phyloP scores from a whole-genome alignment of 73 alveolate species.

The Uronychia setigera region DNA sequence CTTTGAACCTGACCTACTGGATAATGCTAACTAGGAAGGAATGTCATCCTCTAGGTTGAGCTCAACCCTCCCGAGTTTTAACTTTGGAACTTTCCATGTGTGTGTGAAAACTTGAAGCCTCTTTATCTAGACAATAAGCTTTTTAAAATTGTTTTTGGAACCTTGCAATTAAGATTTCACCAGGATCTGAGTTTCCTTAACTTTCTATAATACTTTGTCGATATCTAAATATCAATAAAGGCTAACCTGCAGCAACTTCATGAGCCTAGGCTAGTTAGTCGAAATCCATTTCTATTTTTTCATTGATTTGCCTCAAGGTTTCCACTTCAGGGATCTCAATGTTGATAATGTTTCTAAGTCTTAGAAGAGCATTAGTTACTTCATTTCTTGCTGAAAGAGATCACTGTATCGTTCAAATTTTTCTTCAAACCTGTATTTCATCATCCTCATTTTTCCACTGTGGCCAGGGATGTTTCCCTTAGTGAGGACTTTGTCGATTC shows the following conservation, averaged over 20 bases:
- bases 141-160: background rate
- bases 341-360: background rate
- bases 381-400: background rate
- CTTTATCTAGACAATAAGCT: background rate
- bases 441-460: background rate
- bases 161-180: background rate
- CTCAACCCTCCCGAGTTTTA: background rate
- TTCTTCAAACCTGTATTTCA: background rate
- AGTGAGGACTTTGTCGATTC: background rate
- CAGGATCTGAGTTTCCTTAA: background rate
- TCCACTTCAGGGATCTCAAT: slow-evolving; percentile 20
- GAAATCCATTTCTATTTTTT: slow-evolving; percentile 16
- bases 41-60: background rate
- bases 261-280: slow-evolving; percentile 8
- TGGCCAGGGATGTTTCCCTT: background rate
- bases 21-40: background rate
- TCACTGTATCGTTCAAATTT: background rate
- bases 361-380: too few species aligned
- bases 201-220: background rate
- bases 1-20: background rate
- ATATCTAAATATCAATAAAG: background rate
- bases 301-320: slow-evolving; percentile 38
- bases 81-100: background rate
- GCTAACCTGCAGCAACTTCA: slow-evolving; percentile 22
- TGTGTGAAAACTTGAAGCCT: background rate